phyloP scores from a whole-genome alignment of 306 rosid species.

The Alnus rubra region DNA sequence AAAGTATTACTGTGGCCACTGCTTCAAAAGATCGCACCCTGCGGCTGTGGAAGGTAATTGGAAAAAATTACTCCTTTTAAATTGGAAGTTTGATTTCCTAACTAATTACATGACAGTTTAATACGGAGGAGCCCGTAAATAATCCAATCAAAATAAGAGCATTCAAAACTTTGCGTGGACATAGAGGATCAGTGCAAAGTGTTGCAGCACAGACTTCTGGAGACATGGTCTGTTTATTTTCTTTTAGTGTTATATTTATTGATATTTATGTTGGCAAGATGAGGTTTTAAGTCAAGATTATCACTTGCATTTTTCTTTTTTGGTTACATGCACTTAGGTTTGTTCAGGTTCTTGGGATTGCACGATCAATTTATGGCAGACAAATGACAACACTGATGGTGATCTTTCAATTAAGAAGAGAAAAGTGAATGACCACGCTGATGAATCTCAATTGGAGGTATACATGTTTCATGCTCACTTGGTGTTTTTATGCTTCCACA shows the following conservation, averaged over 20 bases:
- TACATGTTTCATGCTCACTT: constrained; percentile 8
- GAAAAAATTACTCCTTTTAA: constrained; percentile 20
- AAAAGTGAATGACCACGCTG: constrained; percentile 49
- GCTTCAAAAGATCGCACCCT: constrained; percentile 85
- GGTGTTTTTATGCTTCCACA: constrained; percentile 13
- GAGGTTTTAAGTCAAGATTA: constrained; percentile 21
- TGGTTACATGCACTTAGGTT: constrained; percentile 47
- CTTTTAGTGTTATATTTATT: constrained; percentile 14
- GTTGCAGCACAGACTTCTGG: constrained; percentile 69
- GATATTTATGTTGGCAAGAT: constrained; percentile 2
- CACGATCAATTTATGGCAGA: constrained; percentile 77
- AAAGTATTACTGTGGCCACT: constrained; percentile 57
- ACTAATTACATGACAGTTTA: constrained; percentile 47
- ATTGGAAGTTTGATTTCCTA: constrained; percentile 15
- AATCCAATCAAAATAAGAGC: constrained; percentile 55
- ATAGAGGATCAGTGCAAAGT: constrained; percentile 71
- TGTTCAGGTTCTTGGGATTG: constrained; percentile 98
- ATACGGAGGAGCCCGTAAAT: constrained; percentile 47
- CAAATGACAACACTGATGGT: constrained; percentile 58
- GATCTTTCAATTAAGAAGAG: constrained; percentile 76
- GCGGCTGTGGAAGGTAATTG: constrained; percentile 89
- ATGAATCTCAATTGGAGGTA: constrained; percentile 84
- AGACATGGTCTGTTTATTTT: constrained; percentile 57
- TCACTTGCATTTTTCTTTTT: constrained; percentile 9
- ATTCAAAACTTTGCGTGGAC: constrained; percentile 83